Base-by-base conservation (phyloP, 345 rosid species). In the Camelina hispida region DNA sequence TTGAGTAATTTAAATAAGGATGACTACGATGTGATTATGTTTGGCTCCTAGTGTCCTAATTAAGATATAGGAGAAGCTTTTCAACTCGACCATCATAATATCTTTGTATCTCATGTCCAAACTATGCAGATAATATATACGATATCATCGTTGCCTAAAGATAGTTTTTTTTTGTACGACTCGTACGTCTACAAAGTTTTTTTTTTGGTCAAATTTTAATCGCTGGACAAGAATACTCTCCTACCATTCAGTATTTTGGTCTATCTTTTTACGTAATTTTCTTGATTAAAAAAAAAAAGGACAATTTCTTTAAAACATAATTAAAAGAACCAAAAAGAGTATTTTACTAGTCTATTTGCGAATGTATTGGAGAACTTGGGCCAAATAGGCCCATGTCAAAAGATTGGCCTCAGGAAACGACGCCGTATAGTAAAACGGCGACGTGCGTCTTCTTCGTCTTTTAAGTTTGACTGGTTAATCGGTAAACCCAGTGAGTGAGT, bases 401-500 rank as follows among this genome's bases (percentile, higher is more conserved):
- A 42, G 38, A 44, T 20, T 12, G 1, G 58, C 12, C 4, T 30
- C 2, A 7, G 1, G 68, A 75, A 68, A 75, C 62, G 62, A 9
- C 47, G 17, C 1, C 62, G 73, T 28, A 9, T 17, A 7, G 11
- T 25, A 22, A 4, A 66, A 58, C 51, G 60, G 30, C 60, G 47
- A 56, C 17, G 71, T 44, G 50, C 44, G 71, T 22, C 66, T 56
- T 57, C 13, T 28, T 47, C 54, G 30, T 28, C 30, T 28, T 40
- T 72, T 51, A 58, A 32, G 67, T 62, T 61, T 53, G 65, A 62
- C 57, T 52, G 12, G n/a, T 16, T 16, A n/a, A 47, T 55, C 78
- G 78, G 72, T 43, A 23, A 22, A 44, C 76, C 76, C 44, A 70
- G 17, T n/a, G n/a, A n/a, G n/a, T n/a, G n/a, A n/a, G n/a, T n/a